Base-by-base conservation (phyloP, 2,329 filamentous ascomycete species). In the Calonectria hongkongensis region DNA sequence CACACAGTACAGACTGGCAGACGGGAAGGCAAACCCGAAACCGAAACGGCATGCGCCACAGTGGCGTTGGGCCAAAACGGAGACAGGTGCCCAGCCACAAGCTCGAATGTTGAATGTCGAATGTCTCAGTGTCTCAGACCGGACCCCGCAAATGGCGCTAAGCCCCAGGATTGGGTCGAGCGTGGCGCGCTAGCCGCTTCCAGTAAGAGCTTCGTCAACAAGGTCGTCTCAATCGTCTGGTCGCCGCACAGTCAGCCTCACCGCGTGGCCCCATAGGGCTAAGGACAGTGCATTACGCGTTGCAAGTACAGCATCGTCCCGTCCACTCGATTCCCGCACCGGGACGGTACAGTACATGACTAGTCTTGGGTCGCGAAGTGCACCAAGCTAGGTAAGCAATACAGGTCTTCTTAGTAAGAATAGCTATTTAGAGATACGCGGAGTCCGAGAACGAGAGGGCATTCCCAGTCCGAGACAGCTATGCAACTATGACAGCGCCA, bases 241-340 rank as follows among this genome's bases (percentile, higher is more conserved):
- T 43, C 39, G 48, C 36, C 25, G 48, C 50, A 63, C 36, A 36
- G 56, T 71, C 68, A 71, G 68, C 68, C 68, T 71, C 68, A 66
- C 63, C 68, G 62, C 63, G 63, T 66, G 63, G 68, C 68, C 68
- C 63, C 30, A 60, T 71, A 71, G 68, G 68, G 68, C 68, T 71
- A 65, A 62, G 25, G 43, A 69, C 50, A 51, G 47, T 63, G 66
- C 56, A 64, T 51, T 51, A 54, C 47, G 58, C 36, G 58, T 33
- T 68, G 63, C 63, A 54, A 66, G 65, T 67, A 54, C 65, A 67
- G 65, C 50, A 67, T 67, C 65, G 39, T 67, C 50, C 48, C 65
- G 65, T 67, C 16, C 50, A 67, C 65, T 51, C 50, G 39, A 67
- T 45, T 64, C 27, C 50, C 65, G 45, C 54, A 4, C 36, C 36